Evolutionary conservation across 1,284 basidiomycete species (phyloP).

Genomic region (Apiotrichum gracile): DNA sequence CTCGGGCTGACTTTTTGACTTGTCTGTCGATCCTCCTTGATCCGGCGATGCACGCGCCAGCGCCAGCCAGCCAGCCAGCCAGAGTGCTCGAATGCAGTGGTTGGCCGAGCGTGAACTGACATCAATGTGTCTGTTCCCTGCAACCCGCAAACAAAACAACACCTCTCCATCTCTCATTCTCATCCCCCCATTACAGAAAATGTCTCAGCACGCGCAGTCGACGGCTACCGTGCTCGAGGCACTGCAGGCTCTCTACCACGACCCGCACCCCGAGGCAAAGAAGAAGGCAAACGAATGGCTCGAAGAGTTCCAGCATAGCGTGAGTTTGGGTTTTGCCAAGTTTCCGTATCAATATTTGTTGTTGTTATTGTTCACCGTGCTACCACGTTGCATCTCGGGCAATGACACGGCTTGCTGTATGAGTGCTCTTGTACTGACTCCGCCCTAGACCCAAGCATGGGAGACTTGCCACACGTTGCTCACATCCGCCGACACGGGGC

Average conservation of each 20-base stretch:
- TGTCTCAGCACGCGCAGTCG: slow-evolving; percentile 20
- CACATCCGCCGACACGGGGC: slow-evolving; percentile 68
- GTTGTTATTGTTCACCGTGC: background rate
- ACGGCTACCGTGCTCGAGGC: slow-evolving; percentile 45
- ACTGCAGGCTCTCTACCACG: slow-evolving; percentile 52
- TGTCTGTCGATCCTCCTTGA: no score
- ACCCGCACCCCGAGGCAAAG: slow-evolving; percentile 74
- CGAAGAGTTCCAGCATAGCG: slow-evolving; percentile 93
- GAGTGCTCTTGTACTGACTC: background rate
- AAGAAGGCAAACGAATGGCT: slow-evolving; percentile 85
- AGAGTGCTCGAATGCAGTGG: no score
- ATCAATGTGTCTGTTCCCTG: background rate
- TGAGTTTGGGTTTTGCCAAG: slow-evolving; percentile 53
- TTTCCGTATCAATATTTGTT: background rate
- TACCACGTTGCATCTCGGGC: no score
- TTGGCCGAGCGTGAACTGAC: no score
- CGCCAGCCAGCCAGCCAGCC: no score
- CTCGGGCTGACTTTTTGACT: no score
- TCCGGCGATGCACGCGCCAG: no score
- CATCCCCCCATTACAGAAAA: background rate
- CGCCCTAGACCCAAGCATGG: slow-evolving; percentile 81
- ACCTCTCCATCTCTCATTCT: background rate
- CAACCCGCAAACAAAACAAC: background rate
- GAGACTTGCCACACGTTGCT: slow-evolving; percentile 86
- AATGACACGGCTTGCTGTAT: no score